A percentile compares a stretch with the other conserved stretches of the same genome.
These are phyloP conservation scores for Aegilops speltoides DNA, from an alignment of 176 grass and related monocot genomes.

Conservation along the genomic window DNA sequence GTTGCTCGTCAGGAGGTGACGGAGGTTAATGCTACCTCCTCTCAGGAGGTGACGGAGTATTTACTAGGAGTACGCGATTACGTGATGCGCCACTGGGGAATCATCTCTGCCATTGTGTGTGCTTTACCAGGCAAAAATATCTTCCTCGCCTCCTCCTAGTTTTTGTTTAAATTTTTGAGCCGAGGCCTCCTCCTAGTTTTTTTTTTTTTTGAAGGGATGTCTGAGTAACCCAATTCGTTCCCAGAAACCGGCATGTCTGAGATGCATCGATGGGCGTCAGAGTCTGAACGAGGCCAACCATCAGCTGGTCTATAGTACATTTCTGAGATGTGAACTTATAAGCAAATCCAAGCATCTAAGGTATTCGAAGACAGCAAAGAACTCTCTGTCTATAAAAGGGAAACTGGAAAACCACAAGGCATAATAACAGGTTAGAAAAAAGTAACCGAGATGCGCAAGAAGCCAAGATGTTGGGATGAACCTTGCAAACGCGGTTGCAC, in stretches of 20 bases:
- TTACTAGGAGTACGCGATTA: too few species aligned
- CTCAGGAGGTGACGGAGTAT: too few species aligned
- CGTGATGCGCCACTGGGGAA: neutral
- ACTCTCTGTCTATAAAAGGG: neutral
- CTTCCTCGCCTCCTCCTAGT: neutral
- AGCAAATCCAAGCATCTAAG: neutral
- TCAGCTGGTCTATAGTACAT: neutral
- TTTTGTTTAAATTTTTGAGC: too few species aligned
- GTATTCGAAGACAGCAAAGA: neutral
- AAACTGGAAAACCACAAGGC: neutral
- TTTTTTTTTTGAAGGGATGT: too few species aligned
- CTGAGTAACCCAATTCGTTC: neutral
- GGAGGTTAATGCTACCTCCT: constrained; percentile 17
- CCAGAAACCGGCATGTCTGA: neutral
- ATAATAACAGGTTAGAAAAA: neutral
- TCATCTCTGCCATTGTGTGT: neutral
- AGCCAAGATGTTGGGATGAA: neutral
- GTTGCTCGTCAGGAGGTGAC: constrained; percentile 4
- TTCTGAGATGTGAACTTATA: neutral
- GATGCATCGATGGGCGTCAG: neutral
- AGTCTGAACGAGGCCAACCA: neutral
- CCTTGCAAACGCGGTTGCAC: too few species aligned
- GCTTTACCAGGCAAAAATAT: constrained; percentile 11
- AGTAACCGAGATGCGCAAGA: neutral
- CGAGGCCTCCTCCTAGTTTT: too few species aligned